Evolutionary conservation across 169 alveolate species (phyloP).

Genomic region (Theileria parva): DNA sequence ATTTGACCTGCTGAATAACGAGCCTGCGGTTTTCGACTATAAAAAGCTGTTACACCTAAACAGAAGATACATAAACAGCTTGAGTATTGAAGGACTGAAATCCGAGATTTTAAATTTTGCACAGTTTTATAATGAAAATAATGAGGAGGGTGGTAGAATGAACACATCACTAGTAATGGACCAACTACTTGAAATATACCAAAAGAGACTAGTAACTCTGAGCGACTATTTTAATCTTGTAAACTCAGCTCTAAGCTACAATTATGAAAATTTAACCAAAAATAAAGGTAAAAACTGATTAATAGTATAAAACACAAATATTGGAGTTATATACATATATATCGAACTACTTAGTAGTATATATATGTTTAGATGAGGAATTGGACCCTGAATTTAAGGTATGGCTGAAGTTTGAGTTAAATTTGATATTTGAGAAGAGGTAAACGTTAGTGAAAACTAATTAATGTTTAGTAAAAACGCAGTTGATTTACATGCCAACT

Average conservation of each 20-base stretch:
- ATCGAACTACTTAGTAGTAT: background rate
- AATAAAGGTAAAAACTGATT: background rate
- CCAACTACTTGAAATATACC: slow-evolving; percentile 1
- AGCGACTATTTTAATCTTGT: slow-evolving; percentile 8
- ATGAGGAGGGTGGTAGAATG: background rate
- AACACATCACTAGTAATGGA: background rate
- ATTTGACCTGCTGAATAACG: slow-evolving; percentile 17
- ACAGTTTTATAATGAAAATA: background rate
- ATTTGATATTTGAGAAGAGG: background rate
- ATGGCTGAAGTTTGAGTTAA: slow-evolving; percentile 18
- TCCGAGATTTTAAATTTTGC: background rate
- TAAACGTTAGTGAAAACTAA: background rate
- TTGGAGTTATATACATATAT: background rate
- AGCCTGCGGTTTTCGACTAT: slow-evolving; percentile 44
- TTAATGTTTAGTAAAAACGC: slow-evolving; percentile 1
- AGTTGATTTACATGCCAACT: slow-evolving; percentile 13
- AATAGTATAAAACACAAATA: background rate
- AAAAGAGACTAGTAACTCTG: background rate
- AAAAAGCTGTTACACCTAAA: slow-evolving; percentile 47
- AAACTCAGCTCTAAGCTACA: background rate
- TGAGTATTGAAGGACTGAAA: background rate
- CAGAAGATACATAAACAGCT: slow-evolving; percentile 21
- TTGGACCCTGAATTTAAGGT: background rate
- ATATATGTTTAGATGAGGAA: background rate
- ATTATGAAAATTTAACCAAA: slow-evolving; percentile 1